Evolutionary conservation across 768 basidiomycete genomes (phyloP).

Genomic region (Kwoniella heveanensis): DNA sequence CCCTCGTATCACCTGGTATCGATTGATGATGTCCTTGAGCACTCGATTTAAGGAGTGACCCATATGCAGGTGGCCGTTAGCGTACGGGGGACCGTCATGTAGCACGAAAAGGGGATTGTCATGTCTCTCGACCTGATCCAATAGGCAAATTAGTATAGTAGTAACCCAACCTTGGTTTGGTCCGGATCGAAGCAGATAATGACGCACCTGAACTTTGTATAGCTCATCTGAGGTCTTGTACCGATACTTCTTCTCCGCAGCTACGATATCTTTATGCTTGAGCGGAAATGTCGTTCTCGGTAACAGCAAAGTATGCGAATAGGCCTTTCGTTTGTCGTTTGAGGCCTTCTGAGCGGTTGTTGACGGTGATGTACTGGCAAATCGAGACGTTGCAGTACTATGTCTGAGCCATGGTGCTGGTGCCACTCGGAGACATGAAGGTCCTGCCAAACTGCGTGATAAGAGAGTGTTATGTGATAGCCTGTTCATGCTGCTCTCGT

Average conservation of each 20-base stretch:
- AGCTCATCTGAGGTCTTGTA: conserved; percentile 70
- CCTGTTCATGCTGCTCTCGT: neutral
- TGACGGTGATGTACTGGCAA: conserved; percentile 15
- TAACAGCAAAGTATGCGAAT: conserved; percentile 69
- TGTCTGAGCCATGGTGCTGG: neutral
- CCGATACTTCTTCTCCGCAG: conserved; percentile 65
- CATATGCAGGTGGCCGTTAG: conserved; percentile 93
- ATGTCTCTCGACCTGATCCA: conserved; percentile 37
- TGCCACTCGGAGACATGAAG: neutral
- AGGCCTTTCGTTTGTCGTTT: conserved; percentile 52
- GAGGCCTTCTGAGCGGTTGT: neutral
- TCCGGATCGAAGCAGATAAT: no score
- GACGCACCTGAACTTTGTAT: conserved; percentile 64
- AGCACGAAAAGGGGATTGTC: conserved; percentile 73
- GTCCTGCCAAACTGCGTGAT: neutral
- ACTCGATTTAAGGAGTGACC: conserved; percentile 87
- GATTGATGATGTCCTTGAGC: conserved; percentile 90
- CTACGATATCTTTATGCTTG: conserved; percentile 65
- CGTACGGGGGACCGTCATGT: conserved; percentile 96
- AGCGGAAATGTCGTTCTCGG: conserved; percentile 81
- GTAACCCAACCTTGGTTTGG: no score
- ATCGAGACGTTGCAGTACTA: neutral
- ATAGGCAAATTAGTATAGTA: no score
- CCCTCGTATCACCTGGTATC: conserved; percentile 78
- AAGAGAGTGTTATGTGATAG: neutral